Evolutionary conservation across 495 filamentous ascomycete genomes (phyloP).

Genomic region (Hyaloscypha finlandica): DNA sequence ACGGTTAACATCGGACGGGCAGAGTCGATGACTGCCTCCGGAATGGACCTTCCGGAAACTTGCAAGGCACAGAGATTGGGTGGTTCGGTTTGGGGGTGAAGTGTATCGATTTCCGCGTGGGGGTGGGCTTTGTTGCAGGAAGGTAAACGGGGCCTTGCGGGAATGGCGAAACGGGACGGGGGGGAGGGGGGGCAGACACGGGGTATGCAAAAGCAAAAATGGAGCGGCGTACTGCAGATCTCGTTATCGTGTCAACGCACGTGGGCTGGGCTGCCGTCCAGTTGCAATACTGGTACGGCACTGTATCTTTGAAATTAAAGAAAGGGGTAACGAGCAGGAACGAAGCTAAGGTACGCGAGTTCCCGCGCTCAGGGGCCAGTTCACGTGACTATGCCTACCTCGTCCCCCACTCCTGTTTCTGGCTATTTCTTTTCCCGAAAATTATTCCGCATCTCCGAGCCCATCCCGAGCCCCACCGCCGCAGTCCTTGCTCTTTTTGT

Average conservation of each 20-base stretch:
- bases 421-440: background rate
- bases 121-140: background rate
- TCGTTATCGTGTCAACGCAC: background rate
- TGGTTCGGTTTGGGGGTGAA: background rate
- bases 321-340: background rate
- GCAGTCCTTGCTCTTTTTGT: background rate
- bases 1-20: background rate
- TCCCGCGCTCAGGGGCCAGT: background rate
- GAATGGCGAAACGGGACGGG: constrained; percentile 3
- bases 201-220: constrained; percentile 7
- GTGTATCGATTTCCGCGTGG: background rate
- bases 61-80: background rate
- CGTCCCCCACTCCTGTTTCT: background rate
- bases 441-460: background rate
- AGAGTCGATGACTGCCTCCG: background rate
- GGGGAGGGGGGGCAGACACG: constrained; percentile 1
- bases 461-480: background rate
- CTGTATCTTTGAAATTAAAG: background rate
- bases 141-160: too few species aligned
- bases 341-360: background rate
- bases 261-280: background rate
- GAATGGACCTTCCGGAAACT: background rate
- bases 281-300: too few species aligned
- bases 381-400: background rate
- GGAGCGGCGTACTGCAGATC: background rate